Percentiles rank a stretch among this genome's conserved stretches.
Conservation (phyloP, 805 yeast genomes). For the Saccharomycopsis schoenii region DNA sequence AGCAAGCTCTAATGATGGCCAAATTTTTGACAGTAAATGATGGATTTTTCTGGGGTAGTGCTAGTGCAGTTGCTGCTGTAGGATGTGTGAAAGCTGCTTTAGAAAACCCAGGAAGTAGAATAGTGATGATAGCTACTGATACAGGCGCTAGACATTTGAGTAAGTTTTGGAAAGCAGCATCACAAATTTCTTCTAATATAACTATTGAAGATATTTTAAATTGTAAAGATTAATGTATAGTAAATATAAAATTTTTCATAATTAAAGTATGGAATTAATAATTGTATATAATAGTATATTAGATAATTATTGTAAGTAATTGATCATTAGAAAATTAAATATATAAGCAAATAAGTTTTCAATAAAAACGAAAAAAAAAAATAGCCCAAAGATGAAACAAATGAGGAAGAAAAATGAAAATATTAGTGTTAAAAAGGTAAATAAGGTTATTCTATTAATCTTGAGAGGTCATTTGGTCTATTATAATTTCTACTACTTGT, state of each 20-base stretch:
- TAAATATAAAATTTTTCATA: neutral
- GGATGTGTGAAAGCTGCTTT: conserved; percentile 64
- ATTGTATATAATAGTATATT: neutral
- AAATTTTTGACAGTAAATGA: conserved; percentile 68
- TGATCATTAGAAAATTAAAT: neutral
- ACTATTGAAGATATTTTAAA: conserved; percentile 28
- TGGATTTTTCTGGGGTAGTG: conserved; percentile 86
- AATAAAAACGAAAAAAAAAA: neutral
- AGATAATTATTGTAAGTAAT: neutral
- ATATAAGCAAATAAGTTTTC: neutral
- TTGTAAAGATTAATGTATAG: neutral
- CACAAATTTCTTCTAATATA: conserved; percentile 25
- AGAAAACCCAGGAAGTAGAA: conserved; percentile 45
- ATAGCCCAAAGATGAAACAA: neutral
- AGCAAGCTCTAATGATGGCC: conserved; percentile 83
- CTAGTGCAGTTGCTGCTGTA: conserved; percentile 89
- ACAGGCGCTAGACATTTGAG: conserved; percentile 84
- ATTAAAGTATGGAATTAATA: neutral
- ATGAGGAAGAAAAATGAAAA: neutral
- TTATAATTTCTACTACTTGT: neutral
- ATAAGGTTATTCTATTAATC: neutral
- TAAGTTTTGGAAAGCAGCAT: conserved; percentile 81
- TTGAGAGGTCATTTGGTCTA: neutral
- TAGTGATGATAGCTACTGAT: conserved; percentile 86
- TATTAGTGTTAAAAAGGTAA: too few species aligned